Evolutionary conservation across 495 filamentous ascomycete genomes (phyloP), one percentile per base, ranked within the genome.

Genomic region (Penicillium soppii): DNA sequence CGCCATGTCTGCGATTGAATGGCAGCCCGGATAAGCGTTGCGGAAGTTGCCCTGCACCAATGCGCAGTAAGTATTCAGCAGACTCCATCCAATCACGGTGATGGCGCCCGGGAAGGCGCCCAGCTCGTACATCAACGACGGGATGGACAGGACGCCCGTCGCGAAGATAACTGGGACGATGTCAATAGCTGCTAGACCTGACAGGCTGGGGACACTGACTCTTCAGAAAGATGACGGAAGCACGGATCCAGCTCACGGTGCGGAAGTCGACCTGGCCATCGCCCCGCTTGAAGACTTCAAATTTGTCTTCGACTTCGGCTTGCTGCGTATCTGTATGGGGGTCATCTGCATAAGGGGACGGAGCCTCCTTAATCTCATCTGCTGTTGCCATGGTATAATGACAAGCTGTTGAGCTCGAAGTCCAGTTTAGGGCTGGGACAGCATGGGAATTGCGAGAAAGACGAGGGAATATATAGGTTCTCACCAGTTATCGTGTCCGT

Each of bases 1-100:
- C 5, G 84, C 83, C 41, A 82, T 88, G 60, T 94, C 88, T 22
- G 84, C 82, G 47, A 91, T 83, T 53, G 66, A 67, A 53, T 71
- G 66, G 49, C 75, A 80, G 32, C 71, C 67, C 1, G 67, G 67
- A 37, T 71, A 52, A 10, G 22, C 30, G 30, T 64, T 61, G 46
- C 69, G 69, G 37, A 72, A 74, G n/a, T 72, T 62, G 16, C 67
- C 65, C n/a, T 69, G 58, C 13, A 72, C 50, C 21, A 71, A 58
- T 23, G 64, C 62, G 15, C 62, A 60, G 53, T 72, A 74, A 1
- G 84, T 82, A 43, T 89, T 85, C n/a, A 89, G 53, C 17, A 85
- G 61, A 15, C 85, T 85, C 47, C 88, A 69, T 19, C 67, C 63
- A 20, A 88, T 50, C 26, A 86, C 76, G 37, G 82, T 75, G 41